Base-by-base conservation (phyloP, 2,329 filamentous ascomycete genomes). In the Camptophora hylomeconis region DNA sequence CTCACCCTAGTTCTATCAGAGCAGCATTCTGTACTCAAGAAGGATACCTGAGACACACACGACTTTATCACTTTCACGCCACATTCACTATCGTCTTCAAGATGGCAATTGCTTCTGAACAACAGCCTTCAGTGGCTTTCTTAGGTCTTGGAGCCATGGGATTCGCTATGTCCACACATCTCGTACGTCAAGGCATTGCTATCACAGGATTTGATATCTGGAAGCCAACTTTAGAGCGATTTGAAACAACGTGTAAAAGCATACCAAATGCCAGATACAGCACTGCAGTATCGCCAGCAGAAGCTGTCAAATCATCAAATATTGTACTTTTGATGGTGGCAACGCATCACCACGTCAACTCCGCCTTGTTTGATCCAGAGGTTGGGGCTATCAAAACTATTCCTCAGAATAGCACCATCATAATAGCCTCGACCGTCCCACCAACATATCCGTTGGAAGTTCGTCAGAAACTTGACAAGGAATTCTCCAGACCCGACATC, bases 141-240 rank as follows among this genome's bases (percentile, higher is more conserved):
- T 74, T 79, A 39, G 79, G 79, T 60, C 73, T 84, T 3, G 79
- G 79, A 32, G 78, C 78, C 53, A 83, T 83, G 79, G 79, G 79
- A 48, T 79, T 81, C 50, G 79, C 79, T 48, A 83, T 84, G 78
- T 79, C 79, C 39, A 79, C 70, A 35, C 67, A 82, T 48, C 67
- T 84, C 24, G 60, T 82, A 44, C 71, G 72, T 41, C 57, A 68
- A 39, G 75, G 75, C 33, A 80, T 76, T 51, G 36, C 57, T 15
- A 76, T 83, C 14, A 75, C 69, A 13, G 78, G 78, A 32, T 83
- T 73, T 49, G 79, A 84, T 46, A 68, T 82, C 21, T 81, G 69
- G 57, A 58, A 59, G 2, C 72, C 75, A 5, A 73, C 75, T 0
- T 63, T 82, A 18, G 68, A 77, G 31, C 67, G 65, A 13, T 81